Percentiles rank a stretch among this genome's conserved stretches.
These are phyloP conservation scores for Aureobasidium sp. DNA, from an alignment of 2,329 filamentous ascomycete genomes.

Conservation along the genomic window DNA sequence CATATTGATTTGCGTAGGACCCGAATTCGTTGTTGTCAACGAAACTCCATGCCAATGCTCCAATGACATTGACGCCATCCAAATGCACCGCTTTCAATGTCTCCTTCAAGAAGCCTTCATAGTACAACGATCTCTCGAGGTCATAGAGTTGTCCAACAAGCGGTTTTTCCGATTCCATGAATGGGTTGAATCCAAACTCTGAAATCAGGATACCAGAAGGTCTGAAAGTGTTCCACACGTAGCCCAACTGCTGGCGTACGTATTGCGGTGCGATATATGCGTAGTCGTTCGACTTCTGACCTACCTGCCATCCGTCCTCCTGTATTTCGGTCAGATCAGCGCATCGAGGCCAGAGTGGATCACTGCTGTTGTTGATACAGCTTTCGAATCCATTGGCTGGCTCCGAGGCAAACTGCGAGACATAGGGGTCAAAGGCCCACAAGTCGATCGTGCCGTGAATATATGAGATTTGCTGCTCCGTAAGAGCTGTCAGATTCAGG, in stretches of 20 bases:
- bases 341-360: constrained; percentile 27
- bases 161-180: constrained; percentile 38
- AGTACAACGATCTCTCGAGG: constrained; percentile 48
- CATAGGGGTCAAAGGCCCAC: constrained; percentile 29
- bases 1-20: constrained; percentile 44
- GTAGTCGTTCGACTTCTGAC: constrained; percentile 49
- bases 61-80: constrained; percentile 29
- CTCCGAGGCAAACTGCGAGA: constrained; percentile 18
- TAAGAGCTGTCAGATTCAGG: constrained; percentile 41
- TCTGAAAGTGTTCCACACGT: constrained; percentile 54
- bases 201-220: constrained; percentile 32
- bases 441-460: constrained; percentile 25
- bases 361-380: constrained; percentile 28
- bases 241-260: constrained; percentile 49
- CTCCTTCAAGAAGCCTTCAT: constrained; percentile 39
- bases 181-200: constrained; percentile 37
- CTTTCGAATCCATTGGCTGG: constrained; percentile 31
- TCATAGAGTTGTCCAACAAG: constrained; percentile 49
- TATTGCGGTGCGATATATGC: constrained; percentile 53
- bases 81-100: constrained; percentile 25
- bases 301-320: constrained; percentile 28
- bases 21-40: constrained; percentile 42
- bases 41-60: constrained; percentile 29
- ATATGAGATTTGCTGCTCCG: constrained; percentile 37
- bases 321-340: constrained; percentile 26